Evolutionary conservation across 2,329 filamentous ascomycete species (phyloP), one percentile per base, ranked within the genome.

Genomic region (Verticillium dahliae): DNA sequence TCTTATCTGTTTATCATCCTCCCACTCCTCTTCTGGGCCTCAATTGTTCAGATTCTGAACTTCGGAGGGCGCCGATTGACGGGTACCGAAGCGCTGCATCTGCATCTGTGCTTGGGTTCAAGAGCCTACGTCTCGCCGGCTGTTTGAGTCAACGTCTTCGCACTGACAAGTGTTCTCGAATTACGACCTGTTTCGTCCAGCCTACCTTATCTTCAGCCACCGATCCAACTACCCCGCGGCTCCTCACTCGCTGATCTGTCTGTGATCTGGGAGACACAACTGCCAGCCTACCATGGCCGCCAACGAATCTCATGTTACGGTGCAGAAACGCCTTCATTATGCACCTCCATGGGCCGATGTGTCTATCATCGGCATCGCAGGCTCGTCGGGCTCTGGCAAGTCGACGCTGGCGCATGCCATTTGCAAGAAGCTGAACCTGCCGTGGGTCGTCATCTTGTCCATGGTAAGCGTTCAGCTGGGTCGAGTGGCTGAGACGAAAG

Each of bases 371-470:
- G 95, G 92, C 58, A 90, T 99, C 69, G 94, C 95, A 66, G 95
- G 95, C 41, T 95, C 91, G 76, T 98, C 94, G 34, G 95, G 95
- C 52, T 98, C 94, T 33, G 80, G 94, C 62, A 99, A 99, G 81
- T 97, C 94, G 6, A 97, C 93, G 6, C 80, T 99, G 60, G 93
- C 95, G 37, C 85, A 96, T 73, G 92, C 94, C 66, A 97, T 99
- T 68, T 91, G 98, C 66, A 89, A 85, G 69, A 89, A 90, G 70
- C 80, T 99, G 69, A 97, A 95, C 76, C 79, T 99, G 66, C 95
- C 95, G 61, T 99, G 95, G 94, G 95, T 99, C 64, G 93, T 97
- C 58, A 97, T 99, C 75, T 77, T 99, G 69, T 96, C 93, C 52
- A 98, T 99, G 89, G 58, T 59, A 31, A 31, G 56, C 54, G 27